Base-by-base conservation (phyloP, 768 basidiomycete genomes). In the Auricularia sp. region DNA sequence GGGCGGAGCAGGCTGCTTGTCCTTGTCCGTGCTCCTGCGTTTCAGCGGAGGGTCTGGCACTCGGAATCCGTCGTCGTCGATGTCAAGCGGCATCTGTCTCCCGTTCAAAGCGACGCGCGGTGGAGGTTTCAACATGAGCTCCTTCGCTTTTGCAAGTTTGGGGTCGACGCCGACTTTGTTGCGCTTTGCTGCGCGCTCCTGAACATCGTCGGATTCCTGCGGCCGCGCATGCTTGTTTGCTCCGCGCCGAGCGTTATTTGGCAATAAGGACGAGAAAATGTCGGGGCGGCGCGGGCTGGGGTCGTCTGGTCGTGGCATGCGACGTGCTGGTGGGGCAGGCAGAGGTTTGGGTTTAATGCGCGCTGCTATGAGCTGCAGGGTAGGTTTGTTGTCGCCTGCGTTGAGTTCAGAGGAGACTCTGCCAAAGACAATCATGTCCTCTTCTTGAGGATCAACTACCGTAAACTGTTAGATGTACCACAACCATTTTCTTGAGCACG, bases 331-430 rank as follows among this genome's bases (percentile, higher is more conserved):
- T 16, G 53, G 56, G 7, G 51, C 11, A 10, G 63, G 58, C 8
- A 47, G 36, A 7, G 64, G 59, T 18, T 34, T 39, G 36, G 64
- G 64, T 10, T 61, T 56, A 42, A 64, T 51, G 8, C 64, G 64
- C 39, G 58, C 59, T n/a, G 64, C 64, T 11, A 64, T 35, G 21
- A 64, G 64, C 47, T 64, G 64, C 29, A 64, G 33, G 14, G 36
- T 29, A 29, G 21, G 36, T 11, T 18, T n/a, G 16, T 36, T 7
- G 42, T 36, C 18, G 14, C 16, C 34, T 3, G 18, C 58, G 18
- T 33, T 35, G 23, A 18, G 18, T 14, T 35, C 36, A 23, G 60
- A 39, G 1, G 6, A 7, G n/a, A 61, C 12, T 61, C 60, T 33
- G 42, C 64, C 58, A 61, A 61, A 61, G 42, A 64, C 59, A 29